These are phyloP conservation scores for Marasmius fiardii DNA, from an alignment of 1,284 basidiomycete genomes.

Conservation along the genomic window DNA sequence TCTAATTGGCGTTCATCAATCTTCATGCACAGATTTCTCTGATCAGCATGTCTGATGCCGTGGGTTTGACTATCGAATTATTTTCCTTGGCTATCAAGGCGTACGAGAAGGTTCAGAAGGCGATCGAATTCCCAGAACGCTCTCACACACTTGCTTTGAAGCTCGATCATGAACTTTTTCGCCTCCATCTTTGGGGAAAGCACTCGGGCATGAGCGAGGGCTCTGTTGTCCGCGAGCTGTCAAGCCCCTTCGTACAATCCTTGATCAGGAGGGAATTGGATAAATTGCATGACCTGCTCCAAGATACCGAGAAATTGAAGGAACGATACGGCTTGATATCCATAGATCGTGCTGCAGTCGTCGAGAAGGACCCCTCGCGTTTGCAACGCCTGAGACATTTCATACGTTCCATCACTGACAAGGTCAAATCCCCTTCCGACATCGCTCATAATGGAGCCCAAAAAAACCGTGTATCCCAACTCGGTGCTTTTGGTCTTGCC, in stretches of 20 bases:
- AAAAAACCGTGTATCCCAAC: too few species aligned
- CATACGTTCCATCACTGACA: not conserved
- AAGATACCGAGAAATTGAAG: constrained; percentile 6
- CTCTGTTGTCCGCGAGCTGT: not conserved
- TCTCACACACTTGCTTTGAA: constrained; percentile 4
- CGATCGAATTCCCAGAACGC: constrained; percentile 8
- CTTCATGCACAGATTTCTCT: too few species aligned
- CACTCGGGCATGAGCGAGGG: constrained; percentile 8
- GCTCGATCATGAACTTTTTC: constrained; percentile 6
- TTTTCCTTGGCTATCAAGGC: constrained; percentile 6
- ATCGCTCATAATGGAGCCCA: not conserved
- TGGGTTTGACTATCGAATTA: constrained; percentile 1
- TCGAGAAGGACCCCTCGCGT: not conserved
- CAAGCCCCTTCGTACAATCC: constrained; percentile 5
- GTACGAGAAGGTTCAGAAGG: constrained; percentile 6
- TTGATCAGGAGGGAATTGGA: constrained; percentile 1
- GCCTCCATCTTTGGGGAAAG: constrained; percentile 9
- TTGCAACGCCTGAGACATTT: not conserved
- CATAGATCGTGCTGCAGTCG: not conserved
- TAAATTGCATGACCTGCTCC: constrained; percentile 5
- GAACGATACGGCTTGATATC: constrained; percentile 6
- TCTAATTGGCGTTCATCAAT: too few species aligned
- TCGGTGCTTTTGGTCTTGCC: not conserved
- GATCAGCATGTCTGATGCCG: not conserved
- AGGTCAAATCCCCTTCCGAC: not conserved